Conservation (phyloP, 176 grass and related monocot genomes). For the Rhynchospora breviuscula region DNA sequence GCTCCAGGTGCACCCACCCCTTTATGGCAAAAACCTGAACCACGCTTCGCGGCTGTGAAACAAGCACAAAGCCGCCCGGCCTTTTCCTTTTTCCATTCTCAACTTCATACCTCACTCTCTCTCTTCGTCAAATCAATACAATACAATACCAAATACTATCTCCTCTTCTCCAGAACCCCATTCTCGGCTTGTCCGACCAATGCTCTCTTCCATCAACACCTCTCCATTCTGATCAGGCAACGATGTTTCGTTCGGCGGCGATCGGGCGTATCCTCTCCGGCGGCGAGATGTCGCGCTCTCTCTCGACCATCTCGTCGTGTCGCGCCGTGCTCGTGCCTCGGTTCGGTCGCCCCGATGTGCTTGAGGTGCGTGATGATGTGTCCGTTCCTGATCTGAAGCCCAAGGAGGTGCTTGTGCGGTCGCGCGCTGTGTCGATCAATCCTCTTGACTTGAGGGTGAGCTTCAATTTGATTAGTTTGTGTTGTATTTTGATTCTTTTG, state of each 20-base stretch:
- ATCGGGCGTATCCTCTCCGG: slow-evolving; percentile 23
- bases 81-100: slow-evolving; percentile 21
- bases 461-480: not conserved
- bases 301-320: slow-evolving; percentile 32
- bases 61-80: slow-evolving; percentile 37
- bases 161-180: not conserved
- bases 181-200: not conserved
- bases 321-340: slow-evolving; percentile 77
- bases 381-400: slow-evolving; percentile 77
- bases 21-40: not conserved
- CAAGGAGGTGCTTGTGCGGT: slow-evolving; percentile 70
- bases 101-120: not conserved
- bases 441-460: slow-evolving; percentile 89
- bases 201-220: slow-evolving; percentile 3
- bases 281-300: slow-evolving; percentile 27
- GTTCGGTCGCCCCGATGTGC: slow-evolving; percentile 79
- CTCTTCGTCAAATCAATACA: not conserved
- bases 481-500: not conserved
- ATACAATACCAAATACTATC: too few relatives aligned
- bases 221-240: not conserved
- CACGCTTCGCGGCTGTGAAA: slow-evolving; percentile 31
- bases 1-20: not conserved
- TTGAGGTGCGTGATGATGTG: slow-evolving; percentile 56
- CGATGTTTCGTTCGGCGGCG: slow-evolving; percentile 23
- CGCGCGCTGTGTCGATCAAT: slow-evolving; percentile 88